Conservation (phyloP, 1,284 basidiomycete species). For the Cerrena zonata region DNA sequence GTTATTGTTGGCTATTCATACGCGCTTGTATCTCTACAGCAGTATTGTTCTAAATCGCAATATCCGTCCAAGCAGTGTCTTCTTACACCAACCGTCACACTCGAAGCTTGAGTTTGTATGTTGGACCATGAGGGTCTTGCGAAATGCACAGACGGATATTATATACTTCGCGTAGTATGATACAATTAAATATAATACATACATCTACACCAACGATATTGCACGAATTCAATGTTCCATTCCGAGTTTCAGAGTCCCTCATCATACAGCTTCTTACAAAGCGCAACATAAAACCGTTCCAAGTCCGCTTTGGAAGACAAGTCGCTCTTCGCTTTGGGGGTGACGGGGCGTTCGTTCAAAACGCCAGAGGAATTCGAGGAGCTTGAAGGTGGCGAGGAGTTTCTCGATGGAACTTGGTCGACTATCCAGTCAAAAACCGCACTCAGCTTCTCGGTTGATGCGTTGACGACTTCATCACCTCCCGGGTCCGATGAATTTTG, state of each 20-base stretch:
- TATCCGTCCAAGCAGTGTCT: no score
- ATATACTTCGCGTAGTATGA: no score
- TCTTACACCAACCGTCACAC: no score
- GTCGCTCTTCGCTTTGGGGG: conserved; percentile 36
- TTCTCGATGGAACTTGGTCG: conserved; percentile 53
- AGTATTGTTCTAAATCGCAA: conserved; percentile 1
- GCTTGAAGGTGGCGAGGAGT: conserved; percentile 10
- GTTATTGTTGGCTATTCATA: conserved; percentile 3
- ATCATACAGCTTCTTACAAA: conserved; percentile 73
- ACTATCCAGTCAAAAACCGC: conserved; percentile 72
- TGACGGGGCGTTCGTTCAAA: conserved; percentile 13
- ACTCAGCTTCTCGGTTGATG: conserved; percentile 65
- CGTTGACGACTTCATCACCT: conserved; percentile 51
- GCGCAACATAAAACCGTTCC: conserved; percentile 71
- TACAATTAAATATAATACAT: no score
- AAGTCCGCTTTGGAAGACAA: conserved; percentile 56
- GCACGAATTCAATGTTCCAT: no score
- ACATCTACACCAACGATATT: no score
- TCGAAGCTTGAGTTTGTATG: no score
- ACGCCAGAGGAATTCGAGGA: conserved; percentile 2
- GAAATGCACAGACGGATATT: no score
- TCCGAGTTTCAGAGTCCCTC: conserved; percentile 77
- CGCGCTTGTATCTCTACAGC: conserved; percentile 16
- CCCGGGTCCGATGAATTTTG: conserved; percentile 34
- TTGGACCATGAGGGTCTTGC: no score